Percentiles rank a stretch among this genome's conserved stretches.
These are phyloP conservation scores for Mycena capillaripes DNA, from an alignment of 768 basidiomycete genomes.

Conservation along the genomic window DNA sequence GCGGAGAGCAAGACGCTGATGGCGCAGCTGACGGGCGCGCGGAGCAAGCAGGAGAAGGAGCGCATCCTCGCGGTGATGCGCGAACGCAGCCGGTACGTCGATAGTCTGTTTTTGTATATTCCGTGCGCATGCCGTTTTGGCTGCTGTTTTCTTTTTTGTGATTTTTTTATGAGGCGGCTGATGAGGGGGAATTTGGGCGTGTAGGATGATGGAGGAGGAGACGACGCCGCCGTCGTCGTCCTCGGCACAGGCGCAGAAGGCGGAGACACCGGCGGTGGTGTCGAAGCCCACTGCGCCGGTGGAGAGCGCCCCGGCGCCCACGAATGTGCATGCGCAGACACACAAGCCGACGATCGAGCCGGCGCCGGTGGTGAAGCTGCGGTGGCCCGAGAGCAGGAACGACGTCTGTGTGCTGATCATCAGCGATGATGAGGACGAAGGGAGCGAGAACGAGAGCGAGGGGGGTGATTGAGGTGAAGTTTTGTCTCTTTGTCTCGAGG, in stretches of 20 bases:
- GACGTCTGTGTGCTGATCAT: conserved; percentile 61
- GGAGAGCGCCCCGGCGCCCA: not conserved
- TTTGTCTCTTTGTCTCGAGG: not conserved
- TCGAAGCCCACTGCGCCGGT: not conserved
- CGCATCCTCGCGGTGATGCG: conserved; percentile 59
- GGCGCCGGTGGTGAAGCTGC: conserved; percentile 41
- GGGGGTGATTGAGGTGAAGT: conserved; percentile 7
- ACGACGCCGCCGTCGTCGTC: conserved; percentile 32
- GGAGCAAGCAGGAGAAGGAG: conserved; percentile 67
- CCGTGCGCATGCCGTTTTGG: not conserved
- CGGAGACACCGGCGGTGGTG: not conserved
- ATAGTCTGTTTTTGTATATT: not conserved
- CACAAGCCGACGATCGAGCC: not conserved
- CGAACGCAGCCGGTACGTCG: conserved; percentile 68
- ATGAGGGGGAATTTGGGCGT: conserved; percentile 36
- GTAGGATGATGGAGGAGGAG: conserved; percentile 55
- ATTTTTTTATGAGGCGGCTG: conserved; percentile 36
- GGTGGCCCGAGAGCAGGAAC: conserved; percentile 62
- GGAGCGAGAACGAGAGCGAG: conserved; percentile 39
- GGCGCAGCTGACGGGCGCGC: conserved; percentile 58
- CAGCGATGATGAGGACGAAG: conserved; percentile 65
- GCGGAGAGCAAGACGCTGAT: conserved; percentile 67
- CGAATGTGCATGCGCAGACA: not conserved
- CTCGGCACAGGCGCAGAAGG: not conserved
- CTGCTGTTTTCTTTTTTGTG: not conserved